A percentile compares a stretch with the other conserved stretches of the same genome.
These are phyloP conservation scores for Suillus fuscotomentosus DNA, from an alignment of 768 basidiomycete genomes.

Conservation along the genomic window DNA sequence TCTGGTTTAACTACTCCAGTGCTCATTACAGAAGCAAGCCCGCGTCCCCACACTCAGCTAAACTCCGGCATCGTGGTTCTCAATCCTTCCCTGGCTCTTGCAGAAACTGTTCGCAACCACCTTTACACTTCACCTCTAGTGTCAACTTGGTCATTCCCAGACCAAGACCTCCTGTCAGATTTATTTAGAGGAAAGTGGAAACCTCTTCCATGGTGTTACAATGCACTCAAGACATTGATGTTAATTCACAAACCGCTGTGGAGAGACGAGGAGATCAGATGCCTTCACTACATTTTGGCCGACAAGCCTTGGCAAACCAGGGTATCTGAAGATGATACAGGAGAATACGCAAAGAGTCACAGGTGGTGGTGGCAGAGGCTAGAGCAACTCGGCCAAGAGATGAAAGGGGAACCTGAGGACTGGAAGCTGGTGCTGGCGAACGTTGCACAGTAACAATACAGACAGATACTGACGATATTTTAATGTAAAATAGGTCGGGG, in stretches of 20 bases:
- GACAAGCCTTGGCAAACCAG: constrained; percentile 85
- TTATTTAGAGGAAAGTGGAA: constrained; percentile 79
- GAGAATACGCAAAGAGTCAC: constrained; percentile 53
- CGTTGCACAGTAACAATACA: constrained; percentile 33
- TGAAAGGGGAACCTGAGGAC: constrained; percentile 47
- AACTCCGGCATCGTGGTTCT: constrained; percentile 91
- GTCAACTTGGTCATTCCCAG: constrained; percentile 69
- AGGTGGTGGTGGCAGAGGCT: constrained; percentile 83
- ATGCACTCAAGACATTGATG: constrained; percentile 87
- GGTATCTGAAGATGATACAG: constrained; percentile 36
- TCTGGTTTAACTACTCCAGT: constrained; percentile 47
- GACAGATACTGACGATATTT: no score
- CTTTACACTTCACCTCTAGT: constrained; percentile 48
- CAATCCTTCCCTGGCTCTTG: constrained; percentile 61
- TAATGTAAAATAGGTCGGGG: background rate
- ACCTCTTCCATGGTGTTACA: constrained; percentile 84
- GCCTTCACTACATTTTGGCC: constrained; percentile 82
- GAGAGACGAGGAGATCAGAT: constrained; percentile 82
- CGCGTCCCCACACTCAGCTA: constrained; percentile 77
- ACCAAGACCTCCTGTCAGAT: constrained; percentile 87
- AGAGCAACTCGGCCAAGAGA: constrained; percentile 37
- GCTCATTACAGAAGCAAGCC: constrained; percentile 41
- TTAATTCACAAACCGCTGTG: constrained; percentile 72
- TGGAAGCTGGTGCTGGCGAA: constrained; percentile 52
- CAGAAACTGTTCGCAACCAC: constrained; percentile 49